Evolutionary conservation across 1,139 yeast species (phyloP).

Genomic region (Debaryomyces sp.): DNA sequence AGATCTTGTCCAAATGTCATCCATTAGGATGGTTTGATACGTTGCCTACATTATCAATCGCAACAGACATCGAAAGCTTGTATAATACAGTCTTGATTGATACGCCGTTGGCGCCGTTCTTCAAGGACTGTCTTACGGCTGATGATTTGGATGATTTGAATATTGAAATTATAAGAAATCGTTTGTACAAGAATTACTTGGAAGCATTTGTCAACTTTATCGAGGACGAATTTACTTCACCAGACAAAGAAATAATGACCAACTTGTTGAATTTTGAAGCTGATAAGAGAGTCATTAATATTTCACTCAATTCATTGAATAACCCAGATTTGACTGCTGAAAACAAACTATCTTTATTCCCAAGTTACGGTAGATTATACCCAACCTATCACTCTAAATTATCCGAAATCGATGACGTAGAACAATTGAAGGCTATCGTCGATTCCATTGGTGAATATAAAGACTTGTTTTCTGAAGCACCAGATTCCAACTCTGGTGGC

Average conservation of each 20-base stretch:
- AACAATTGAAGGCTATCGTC: conserved; percentile 74
- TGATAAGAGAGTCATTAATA: conserved; percentile 91
- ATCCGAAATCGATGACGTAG: conserved; percentile 81
- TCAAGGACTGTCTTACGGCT: conserved; percentile 87
- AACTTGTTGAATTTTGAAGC: conserved; percentile 86
- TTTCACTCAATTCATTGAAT: conserved; percentile 84
- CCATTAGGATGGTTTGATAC: conserved; percentile 99
- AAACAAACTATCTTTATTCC: conserved; percentile 72
- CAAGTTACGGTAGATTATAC: conserved; percentile 77
- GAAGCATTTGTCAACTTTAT: conserved; percentile 83
- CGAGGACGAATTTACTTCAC: conserved; percentile 59
- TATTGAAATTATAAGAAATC: conserved; percentile 92
- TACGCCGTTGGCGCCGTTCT: conserved; percentile 96
- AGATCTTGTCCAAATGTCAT: conserved; percentile 86
- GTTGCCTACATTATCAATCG: conserved; percentile 90
- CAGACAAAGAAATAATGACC: conserved; percentile 82
- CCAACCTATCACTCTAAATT: conserved; percentile 74
- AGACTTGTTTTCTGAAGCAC: conserved; percentile 54
- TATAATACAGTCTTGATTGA: conserved; percentile 95
- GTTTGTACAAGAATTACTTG: conserved; percentile 87
- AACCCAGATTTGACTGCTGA: conserved; percentile 71
- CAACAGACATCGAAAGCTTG: conserved; percentile 89
- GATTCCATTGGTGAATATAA: conserved; percentile 75
- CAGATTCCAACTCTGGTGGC: conserved; percentile 50
- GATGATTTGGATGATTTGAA: conserved; percentile 94